Base-by-base conservation (phyloP, 441 rosid species). In the Hura crepitans region DNA sequence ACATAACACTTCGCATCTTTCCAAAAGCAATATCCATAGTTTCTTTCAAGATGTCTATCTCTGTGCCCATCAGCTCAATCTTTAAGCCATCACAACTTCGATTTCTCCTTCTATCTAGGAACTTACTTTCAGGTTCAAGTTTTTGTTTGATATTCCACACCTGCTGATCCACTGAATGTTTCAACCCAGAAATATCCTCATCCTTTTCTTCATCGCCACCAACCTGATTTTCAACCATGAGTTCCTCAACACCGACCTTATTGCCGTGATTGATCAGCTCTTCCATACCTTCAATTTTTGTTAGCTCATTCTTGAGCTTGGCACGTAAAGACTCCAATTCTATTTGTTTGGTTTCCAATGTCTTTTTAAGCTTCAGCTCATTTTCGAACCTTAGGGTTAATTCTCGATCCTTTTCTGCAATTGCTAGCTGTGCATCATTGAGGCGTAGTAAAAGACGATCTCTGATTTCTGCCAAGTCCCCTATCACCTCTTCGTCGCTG, bases 21-120 rank as follows among this genome's bases (percentile, higher is more conserved):
- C 81, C 90, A 53, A 93, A 91, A 51, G 96, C 96, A 42, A 86
- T 77, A 80, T 91, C 94, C 74, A 89, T 67, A n/a, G 98, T 91
- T 58, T 83, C 93, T 74, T 93, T 91, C 37, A 91, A 72, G 33
- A 82, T 74, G 57, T 86, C 78, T 11, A 93, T 86, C 66, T 91
- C 93, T 0, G 79, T 78, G 5, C 92, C 83, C 90, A 84, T 85
- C 55, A 75, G 79, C 72, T 89, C 92, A 28, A 87, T 73, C 57
- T 66, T 74, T 58, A 62, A 47, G 61, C 69, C 71, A 22, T 80
- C 85, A 53, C 79, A 74, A 23, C 78, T 73, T 20, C 39, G 45
- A 28, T 68, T 65, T 22, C 74, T 71, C 71, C 75, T 80, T 42
- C 66, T 82, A n/a, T 81, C 84, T 20, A 72, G 4, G 35, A 14